phyloP scores from a whole-genome alignment of 495 filamentous ascomycete species.

The Penicillium cinerascens region DNA sequence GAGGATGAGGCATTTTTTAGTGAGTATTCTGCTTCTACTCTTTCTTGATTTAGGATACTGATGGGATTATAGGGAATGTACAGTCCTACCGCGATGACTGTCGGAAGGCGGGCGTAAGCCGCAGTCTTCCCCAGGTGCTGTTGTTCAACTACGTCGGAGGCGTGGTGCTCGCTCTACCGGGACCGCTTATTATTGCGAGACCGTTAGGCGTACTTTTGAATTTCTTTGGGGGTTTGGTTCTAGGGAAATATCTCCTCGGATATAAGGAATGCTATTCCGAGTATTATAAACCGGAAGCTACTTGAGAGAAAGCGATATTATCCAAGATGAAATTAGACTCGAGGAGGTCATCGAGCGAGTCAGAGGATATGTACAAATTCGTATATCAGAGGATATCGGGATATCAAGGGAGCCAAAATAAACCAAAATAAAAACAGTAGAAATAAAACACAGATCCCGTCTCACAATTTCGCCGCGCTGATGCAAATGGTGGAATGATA shows the following conservation, averaged over 20 bases:
- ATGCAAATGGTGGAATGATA: slow-evolving; percentile 27
- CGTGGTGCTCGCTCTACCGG: slow-evolving; percentile 11
- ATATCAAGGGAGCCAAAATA: slow-evolving; percentile 8
- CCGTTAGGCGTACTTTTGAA: slow-evolving; percentile 5
- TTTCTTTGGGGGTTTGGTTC: slow-evolving; percentile 7
- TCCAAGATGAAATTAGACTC: background rate
- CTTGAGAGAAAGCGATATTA: background rate
- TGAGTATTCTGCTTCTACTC: background rate
- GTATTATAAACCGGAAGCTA: slow-evolving; percentile 5
- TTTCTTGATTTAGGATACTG: background rate
- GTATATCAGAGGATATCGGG: background rate
- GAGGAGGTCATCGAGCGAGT: background rate
- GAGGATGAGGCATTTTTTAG: slow-evolving; percentile 14
- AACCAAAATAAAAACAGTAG: slow-evolving; percentile 11
- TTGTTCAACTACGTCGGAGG: slow-evolving; percentile 13
- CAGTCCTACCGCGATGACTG: slow-evolving; percentile 19
- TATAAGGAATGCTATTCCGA: slow-evolving; percentile 13
- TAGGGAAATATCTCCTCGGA: slow-evolving; percentile 14
- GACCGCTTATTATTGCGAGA: slow-evolving; percentile 1
- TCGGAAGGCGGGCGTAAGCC: slow-evolving; percentile 5
- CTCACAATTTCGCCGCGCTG: slow-evolving; percentile 22
- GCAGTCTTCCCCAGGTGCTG: slow-evolving; percentile 11
- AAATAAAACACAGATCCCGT: slow-evolving; percentile 4
- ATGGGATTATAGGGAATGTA: slow-evolving; percentile 7
- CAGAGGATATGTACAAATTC: background rate